Percentiles rank a stretch among this genome's conserved stretches.
Conservation (phyloP, 345 rosid species). For the Triadica sebifera region DNA sequence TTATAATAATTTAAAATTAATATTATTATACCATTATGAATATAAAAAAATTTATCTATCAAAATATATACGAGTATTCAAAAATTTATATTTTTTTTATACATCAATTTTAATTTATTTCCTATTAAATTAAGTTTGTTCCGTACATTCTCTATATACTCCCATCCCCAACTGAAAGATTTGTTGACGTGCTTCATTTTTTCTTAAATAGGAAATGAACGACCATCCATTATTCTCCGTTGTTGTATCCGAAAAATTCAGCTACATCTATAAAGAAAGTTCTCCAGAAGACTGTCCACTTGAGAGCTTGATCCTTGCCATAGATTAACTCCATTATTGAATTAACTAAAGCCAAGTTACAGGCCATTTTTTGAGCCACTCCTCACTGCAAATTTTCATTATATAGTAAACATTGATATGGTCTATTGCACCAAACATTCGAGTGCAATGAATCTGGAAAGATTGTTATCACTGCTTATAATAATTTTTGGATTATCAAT, state of each 20-base stretch:
- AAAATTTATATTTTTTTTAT: too few relatives aligned
- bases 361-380: conserved; percentile 86
- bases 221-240: conserved; percentile 91
- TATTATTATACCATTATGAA: too few relatives aligned
- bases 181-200: conserved; percentile 39
- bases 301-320: conserved; percentile 71
- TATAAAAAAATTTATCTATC: too few relatives aligned
- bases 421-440: neutral
- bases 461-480: neutral
- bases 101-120: too few relatives aligned
- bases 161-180: neutral
- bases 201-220: conserved; percentile 69
- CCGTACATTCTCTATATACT: too few relatives aligned
- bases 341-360: conserved; percentile 42
- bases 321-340: conserved; percentile 74
- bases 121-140: too few relatives aligned
- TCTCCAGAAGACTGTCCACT: conserved; percentile 89
- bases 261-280: conserved; percentile 82
- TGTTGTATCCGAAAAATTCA: conserved; percentile 77
- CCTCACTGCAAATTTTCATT: conserved; percentile 49
- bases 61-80: too few relatives aligned
- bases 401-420: neutral
- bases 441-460: neutral
- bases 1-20: too few relatives aligned
- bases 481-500: neutral